Percentiles rank a stretch among this genome's conserved stretches.
Evolutionary conservation across 768 basidiomycete species (phyloP).

Genomic region (Kwoniella europaea): DNA sequence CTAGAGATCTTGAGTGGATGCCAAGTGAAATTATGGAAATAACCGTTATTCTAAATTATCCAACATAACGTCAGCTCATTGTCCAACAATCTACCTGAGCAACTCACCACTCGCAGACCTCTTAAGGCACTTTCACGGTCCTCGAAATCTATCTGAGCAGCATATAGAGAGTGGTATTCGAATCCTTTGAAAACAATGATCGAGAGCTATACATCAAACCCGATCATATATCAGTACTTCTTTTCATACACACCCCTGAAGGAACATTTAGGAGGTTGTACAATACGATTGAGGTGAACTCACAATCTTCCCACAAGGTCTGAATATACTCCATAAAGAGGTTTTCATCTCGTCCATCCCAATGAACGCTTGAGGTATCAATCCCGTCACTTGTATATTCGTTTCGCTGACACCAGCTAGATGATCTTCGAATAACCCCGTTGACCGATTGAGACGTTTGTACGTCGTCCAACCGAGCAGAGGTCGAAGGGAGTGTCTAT

Average conservation of each 20-base stretch:
- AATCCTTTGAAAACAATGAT: constrained; percentile 3
- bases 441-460: background rate
- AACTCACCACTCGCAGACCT: background rate
- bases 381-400: background rate
- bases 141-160: constrained; percentile 7
- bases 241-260: too few species aligned
- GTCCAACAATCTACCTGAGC: too few species aligned
- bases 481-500: background rate
- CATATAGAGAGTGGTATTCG: background rate
- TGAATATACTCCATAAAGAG: background rate
- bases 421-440: background rate
- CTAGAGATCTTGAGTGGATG: background rate
- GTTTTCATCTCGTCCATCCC: constrained; percentile 4
- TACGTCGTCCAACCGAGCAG: constrained; percentile 3
- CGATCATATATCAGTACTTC: too few species aligned
- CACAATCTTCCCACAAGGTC: constrained; percentile 8
- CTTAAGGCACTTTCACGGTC: background rate
- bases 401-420: constrained; percentile 1
- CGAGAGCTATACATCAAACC: background rate
- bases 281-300: background rate
- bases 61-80: constrained; percentile 3
- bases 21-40: constrained; percentile 4
- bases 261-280: too few species aligned
- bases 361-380: background rate
- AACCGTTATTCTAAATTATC: background rate